Evolutionary conservation across 306 rosid genomes (phyloP), one percentile per base, ranked within the genome.

Genomic region (Geum urbanum): DNA sequence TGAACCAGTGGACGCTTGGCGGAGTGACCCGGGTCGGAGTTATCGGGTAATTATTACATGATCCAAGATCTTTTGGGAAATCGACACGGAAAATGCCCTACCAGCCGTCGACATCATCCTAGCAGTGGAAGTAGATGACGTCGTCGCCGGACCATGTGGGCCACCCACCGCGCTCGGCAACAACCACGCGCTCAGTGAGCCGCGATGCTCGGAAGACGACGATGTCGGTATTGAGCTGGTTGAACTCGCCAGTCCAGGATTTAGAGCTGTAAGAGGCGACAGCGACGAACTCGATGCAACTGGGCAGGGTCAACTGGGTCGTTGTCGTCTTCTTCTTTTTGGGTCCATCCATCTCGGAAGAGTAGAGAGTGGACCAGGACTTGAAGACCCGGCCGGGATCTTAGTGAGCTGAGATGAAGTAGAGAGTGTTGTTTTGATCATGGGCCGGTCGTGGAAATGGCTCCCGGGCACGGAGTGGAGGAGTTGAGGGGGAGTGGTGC

Each of bases 81-180:
- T 86, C 88, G 0, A 79, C 78, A 20, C 82, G 82, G 47, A 77
- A 92, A 47, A 92, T 82, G 89, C 96, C 86, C 98, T 91, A 88
- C 94, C 98, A 92, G 1, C 94, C 96, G 41, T 90, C 91, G 0
- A 2, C 32, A 2, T 88, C 86, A 1, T 87, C 88, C 51, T 59
- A 67, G 35, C 84, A 79, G 51, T 92, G 98, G 35, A 88, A 92
- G 77, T 81, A 92, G n/a, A 92, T 14, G 0, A 77, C 79, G 0
- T 86, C 68, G 54, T 90, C 96, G 5, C 82, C 82, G 9, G 75
- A 88, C 97, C 97, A 92, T 5, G 98, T 80, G 16, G 98, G 98
- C 97, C 98, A 92, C 10, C 98, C 96, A 1, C 98, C 98, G 52
- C 63, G 79, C 19, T 81, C 72, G 40, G 84, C 72, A 71, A 86